Base-by-base conservation (phyloP, 2,329 filamentous ascomycete species). In the Microdochium nivale region DNA sequence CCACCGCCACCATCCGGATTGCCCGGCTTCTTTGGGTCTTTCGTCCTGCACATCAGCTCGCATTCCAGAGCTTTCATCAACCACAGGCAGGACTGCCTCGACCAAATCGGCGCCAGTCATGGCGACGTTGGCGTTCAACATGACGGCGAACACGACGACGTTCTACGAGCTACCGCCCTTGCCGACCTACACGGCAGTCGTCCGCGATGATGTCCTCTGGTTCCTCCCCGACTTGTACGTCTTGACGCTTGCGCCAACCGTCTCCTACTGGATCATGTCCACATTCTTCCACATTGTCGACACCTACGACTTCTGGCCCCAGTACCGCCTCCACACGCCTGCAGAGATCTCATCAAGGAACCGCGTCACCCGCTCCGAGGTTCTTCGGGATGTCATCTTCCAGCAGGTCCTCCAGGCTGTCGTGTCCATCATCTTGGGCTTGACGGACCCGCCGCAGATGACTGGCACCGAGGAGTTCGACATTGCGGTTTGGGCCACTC, bases 241-340 rank as follows among this genome's bases (percentile, higher is more conserved):
- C 25, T 82, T 87, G 47, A 76, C 95, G 53, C 68, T 91, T 47
- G 73, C 87, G 14, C 91, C 91, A 27, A 79, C 96, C 54, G 66
- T 89, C 60, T 87, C 86, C 53, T 99, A 99, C 78, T 99, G 94
- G 94, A 70, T 74, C 23, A 72, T 95, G 30, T 97, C 92, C 21
- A 71, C 88, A 66, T 72, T 92, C 65, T 99, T 95, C 74, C 92
- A 97, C 74, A 65, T 84, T 59, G 84, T 97, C 63, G 94, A 99
- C 70, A 75, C 84, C 53, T 84, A 85, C 70, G 89, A 96, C 67
- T 73, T 92, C 35, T 95, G 92, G 67, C 86, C 91, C 19, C 83
- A 95, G 62, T 96, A 97, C 71, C 87, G 94, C 56, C 78, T 99
- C 43, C 94, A 99, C 71, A 97, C 94, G 0, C 94, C 94, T 14